These are phyloP conservation scores for Coemansia erecta DNA, from an alignment of 192 early-diverging fungal species.

Conservation along the genomic window DNA sequence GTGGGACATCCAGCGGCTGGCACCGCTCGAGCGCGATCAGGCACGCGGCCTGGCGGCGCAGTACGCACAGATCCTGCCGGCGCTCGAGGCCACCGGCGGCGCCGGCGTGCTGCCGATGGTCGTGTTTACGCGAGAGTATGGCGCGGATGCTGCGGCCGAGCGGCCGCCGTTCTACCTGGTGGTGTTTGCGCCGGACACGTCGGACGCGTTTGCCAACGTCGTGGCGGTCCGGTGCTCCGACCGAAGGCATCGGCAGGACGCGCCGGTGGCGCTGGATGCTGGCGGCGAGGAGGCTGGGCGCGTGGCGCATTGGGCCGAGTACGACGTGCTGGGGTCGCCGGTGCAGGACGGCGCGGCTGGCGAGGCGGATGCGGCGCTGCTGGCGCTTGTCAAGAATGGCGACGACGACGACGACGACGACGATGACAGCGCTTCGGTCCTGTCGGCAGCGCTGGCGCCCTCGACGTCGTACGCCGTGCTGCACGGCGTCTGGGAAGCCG, in stretches of 20 bases:
- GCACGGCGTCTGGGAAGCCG: constrained; percentile 35
- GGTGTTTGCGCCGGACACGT: constrained; percentile 15
- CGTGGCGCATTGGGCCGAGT: constrained; percentile 44
- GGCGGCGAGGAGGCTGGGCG: neutral
- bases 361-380: neutral
- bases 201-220: constrained; percentile 39
- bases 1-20: constrained; percentile 27
- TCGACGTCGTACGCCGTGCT: constrained; percentile 27
- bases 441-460: neutral
- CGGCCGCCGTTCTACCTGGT: constrained; percentile 31
- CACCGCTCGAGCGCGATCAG: constrained; percentile 30
- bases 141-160: constrained; percentile 5
- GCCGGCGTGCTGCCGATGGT: constrained; percentile 31
- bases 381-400: neutral
- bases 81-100: constrained; percentile 6
- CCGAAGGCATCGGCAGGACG: neutral
- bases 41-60: constrained; percentile 42
- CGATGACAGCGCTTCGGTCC: constrained; percentile 7
- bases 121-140: constrained; percentile 23
- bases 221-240: constrained; percentile 18
- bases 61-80: constrained; percentile 50
- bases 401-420: neutral
- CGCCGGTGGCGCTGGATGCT: constrained; percentile 8
- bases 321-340: constrained; percentile 39
- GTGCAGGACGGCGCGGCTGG: constrained; percentile 1